Base-by-base conservation (phyloP, 495 filamentous ascomycete genomes). In the Talaromyces thailandensis region DNA sequence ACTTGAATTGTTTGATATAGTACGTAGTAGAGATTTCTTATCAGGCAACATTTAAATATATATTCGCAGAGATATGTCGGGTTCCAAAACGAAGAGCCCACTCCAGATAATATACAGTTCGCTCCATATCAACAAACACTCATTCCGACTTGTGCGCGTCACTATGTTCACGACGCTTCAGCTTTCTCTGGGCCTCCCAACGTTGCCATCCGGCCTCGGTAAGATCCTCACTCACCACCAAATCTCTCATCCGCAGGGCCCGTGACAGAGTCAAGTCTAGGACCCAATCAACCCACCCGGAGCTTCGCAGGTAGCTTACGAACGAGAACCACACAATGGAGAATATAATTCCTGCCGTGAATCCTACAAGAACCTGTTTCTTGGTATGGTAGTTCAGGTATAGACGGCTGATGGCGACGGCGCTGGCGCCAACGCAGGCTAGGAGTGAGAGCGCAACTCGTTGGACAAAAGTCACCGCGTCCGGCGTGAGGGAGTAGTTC, bases 331-430 rank as follows among this genome's bases (percentile, higher is more conserved):
- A 99, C 5, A 72, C 78, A 4, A 89, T 65, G 2, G 89, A 93
- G 66, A 86, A 91, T 3, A 86, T 67, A 12, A 80, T 74, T 0
- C 94, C 94, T 4, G 91, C 91, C 14, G 70, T 76, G 62, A 75
- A 85, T 12, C 94, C 94, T 1, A 88, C 92, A 12, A 90, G 71
- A 2, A 99, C 95, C 75, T 99, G 94, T 65, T 79, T 84, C 28
- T 81, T 81, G 4, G 93, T 98, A 76, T 99, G 94, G 73, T 99
- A 99, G 68, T 85, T 92, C 64, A 99, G 74, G 70, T 99, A 99
- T 58, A 96, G 81, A 37, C 94, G 79, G 65, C 89, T 94, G 67
- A 81, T 81, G 21, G 92, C 88, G 0, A 98, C 92, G 6, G 81
- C 78, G 2, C 72, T 84, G 1, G 93, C 92, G 45, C 81, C 77